phyloP scores from a whole-genome alignment of 768 basidiomycete species.

The Rhizopogon vinicolor region DNA sequence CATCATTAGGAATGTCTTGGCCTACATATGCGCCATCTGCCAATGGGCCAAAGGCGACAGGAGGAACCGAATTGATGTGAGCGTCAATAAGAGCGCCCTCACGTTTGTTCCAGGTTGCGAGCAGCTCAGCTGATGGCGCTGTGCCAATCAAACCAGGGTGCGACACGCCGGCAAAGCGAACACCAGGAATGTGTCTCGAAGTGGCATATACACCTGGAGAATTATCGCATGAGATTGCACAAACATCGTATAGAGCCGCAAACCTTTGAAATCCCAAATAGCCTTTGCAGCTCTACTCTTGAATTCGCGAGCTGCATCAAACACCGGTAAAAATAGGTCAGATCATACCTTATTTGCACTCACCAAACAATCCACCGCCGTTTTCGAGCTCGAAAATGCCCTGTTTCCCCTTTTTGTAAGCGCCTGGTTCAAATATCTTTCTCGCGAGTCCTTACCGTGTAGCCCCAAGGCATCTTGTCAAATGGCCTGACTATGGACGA shows the following conservation, averaged over 20 bases:
- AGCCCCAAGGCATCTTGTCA: constrained; percentile 80
- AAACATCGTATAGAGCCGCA: background rate
- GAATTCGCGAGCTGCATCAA: constrained; percentile 51
- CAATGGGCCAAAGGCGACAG: constrained; percentile 64
- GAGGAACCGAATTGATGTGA: constrained; percentile 47
- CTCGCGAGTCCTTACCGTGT: constrained; percentile 42
- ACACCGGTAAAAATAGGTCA: background rate
- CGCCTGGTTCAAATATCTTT: too few species aligned
- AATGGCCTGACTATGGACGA: constrained; percentile 49
- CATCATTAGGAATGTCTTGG: constrained; percentile 47
- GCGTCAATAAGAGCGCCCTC: constrained; percentile 60
- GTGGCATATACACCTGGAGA: constrained; percentile 59
- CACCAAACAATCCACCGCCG: constrained; percentile 69
- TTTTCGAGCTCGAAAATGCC: constrained; percentile 74
- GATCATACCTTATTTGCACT: background rate
- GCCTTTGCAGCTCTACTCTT: constrained; percentile 70
- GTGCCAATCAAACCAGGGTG: constrained; percentile 78
- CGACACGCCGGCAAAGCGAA: constrained; percentile 72
- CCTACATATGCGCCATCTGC: constrained; percentile 62
- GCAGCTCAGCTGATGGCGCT: constrained; percentile 67
- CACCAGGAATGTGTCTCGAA: constrained; percentile 74
- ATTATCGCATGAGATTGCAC: background rate
- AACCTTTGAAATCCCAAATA: constrained; percentile 76
- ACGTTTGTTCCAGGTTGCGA: constrained; percentile 71
- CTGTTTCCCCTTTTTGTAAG: constrained; percentile 25